Evolutionary conservation across 495 filamentous ascomycete species (phyloP), one percentile per base, ranked within the genome.

Genomic region (Annulohypoxylon moriforme): DNA sequence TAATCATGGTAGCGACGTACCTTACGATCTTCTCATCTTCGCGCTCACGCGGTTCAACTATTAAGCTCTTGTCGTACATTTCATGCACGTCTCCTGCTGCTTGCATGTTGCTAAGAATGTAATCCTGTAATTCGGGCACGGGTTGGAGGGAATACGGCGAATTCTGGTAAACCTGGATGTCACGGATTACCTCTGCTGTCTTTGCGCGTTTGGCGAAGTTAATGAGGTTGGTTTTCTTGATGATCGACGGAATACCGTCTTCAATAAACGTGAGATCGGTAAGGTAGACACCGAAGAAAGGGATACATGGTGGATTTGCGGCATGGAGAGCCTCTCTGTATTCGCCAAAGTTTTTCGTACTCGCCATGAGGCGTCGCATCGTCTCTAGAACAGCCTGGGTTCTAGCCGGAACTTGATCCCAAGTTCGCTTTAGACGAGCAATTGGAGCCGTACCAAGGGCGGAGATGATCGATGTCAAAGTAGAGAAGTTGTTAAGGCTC

Each of bases 181-280:
- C 95, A 42, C 93, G 92, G 70, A 99, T 98, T 49, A 98, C 96
- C 77, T 97, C 96, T 24, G 96, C 96, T 14, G 96, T 97, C 85
- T 98, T 98, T 46, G 94, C 92, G 34, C 96, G 92, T 85, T 99
- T 98, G 76, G 93, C 93, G 80, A 98, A 99, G 83, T 99, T 98
- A 83, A 98, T 99, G 75, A 97, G 84, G 75, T 96, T 91, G 18
- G 94, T 94, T 76, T 94, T 95, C 79, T 97, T 98, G 79, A 94
- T 92, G 71, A 97, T 88, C 20, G 94, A 96, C 14, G 95, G 93
- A 71, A 98, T 99, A 73, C 96, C 96, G 75, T 99, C 96, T 80
- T 98, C 96, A 73, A 99, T 98, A 80, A 99, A 99, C 29, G 96
- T 98, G 53, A 99, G 86, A 82, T 99, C 96, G 63, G 96, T 99